Evolutionary conservation across 2,329 filamentous ascomycete genomes (phyloP), one percentile per base, ranked within the genome.

Genomic region (Ascochyta fabae): DNA sequence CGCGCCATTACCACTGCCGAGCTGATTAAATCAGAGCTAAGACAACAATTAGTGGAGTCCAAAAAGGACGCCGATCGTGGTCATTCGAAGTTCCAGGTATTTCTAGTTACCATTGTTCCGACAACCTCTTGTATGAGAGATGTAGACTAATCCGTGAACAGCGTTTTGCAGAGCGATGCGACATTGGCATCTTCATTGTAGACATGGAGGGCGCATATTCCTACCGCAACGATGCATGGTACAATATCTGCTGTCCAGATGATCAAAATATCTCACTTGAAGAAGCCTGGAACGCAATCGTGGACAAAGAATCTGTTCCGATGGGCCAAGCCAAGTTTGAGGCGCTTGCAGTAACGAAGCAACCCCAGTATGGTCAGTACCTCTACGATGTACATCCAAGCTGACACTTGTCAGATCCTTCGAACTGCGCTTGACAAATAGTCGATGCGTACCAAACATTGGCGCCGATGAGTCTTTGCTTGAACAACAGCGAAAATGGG

Each of bases 181-280:
- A 74, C 1, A 66, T 76, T 4, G 76, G 72, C 0, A 78, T 79
- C 48, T 78, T 74, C 50, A 68, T 73, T 36, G 61, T 76, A 12
- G 64, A 69, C 22, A 55, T 68, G 9, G 60, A 72, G 10, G 76
- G 77, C 3, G 59, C 59, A 13, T 70, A 71, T 13, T 59, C 72
- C 0, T 77, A 77, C 53, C 65, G 74, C 3, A 80, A 80, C 35
- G 68, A 78, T 34, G 66, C 70, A 2, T 80, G 77, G 66, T 71
- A 53, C 34, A 66, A 72, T 2, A 72, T 78, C 36, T 65, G 77
- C 4, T 48, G 48, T 10, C 48, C 58, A 2, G 54, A 58, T 5
- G 40, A 53, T 26, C 56, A 54, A 4, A 35, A 59, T 12, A 22
- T 63, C n/a, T 56, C 64, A 22, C 60, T 70, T 4, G 51, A 39